A percentile compares a stretch with the other conserved stretches of the same genome.
Conservation (phyloP, 2,329 filamentous ascomycete species). For the Fusarium siculi region DNA sequence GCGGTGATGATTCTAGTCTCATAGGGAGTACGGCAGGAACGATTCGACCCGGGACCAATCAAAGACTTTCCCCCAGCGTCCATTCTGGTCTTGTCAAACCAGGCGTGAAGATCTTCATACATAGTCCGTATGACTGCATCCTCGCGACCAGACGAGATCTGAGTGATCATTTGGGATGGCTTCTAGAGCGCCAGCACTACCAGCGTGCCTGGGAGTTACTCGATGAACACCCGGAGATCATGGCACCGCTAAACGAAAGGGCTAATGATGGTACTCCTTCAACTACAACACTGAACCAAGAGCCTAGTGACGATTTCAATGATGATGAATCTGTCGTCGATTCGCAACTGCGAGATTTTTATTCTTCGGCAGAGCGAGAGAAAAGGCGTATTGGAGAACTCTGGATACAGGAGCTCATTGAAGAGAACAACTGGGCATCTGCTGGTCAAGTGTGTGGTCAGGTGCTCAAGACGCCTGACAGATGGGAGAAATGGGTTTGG, state of each 20-base stretch:
- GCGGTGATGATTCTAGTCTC: conserved; percentile 68
- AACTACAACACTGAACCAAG: conserved; percentile 54
- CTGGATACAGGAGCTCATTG: conserved; percentile 89
- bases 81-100: conserved; percentile 67
- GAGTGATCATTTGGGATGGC: conserved; percentile 85
- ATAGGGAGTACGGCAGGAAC: conserved; percentile 52
- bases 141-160: conserved; percentile 88
- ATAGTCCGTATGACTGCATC: conserved; percentile 97
- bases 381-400: conserved; percentile 91
- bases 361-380: conserved; percentile 81
- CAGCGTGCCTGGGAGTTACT: conserved; percentile 89
- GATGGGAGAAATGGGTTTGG: conserved; percentile 98
- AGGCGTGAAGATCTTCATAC: conserved; percentile 84
- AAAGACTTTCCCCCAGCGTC: conserved; percentile 49
- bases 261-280: conserved; percentile 53
- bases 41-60: conserved; percentile 43
- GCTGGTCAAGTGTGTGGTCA: conserved; percentile 86
- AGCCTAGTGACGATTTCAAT: conserved; percentile 71
- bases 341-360: conserved; percentile 65
- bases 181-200: conserved; percentile 83
- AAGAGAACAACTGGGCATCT: conserved; percentile 76
- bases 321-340: conserved; percentile 72
- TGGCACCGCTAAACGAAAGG: conserved; percentile 56
- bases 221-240: conserved; percentile 84
- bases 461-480: conserved; percentile 79